Base-by-base conservation (phyloP, 768 basidiomycete genomes). In the Leccinum boreale region DNA sequence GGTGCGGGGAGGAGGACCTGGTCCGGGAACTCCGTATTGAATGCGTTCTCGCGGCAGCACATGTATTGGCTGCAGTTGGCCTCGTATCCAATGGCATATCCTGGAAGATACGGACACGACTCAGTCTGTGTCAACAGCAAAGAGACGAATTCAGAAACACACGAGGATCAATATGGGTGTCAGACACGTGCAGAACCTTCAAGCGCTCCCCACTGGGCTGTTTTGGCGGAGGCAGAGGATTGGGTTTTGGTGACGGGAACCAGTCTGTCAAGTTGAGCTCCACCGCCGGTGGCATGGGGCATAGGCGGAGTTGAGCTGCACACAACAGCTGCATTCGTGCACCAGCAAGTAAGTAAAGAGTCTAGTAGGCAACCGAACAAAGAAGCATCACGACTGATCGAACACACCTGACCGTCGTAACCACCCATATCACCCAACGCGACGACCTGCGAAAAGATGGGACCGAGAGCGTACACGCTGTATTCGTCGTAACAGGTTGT, bases 41-140 rank as follows among this genome's bases (percentile, higher is more conserved):
- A 71, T 15, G 73, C 73, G 56, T 82, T 80, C 29, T 71, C 65
- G 23, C 89, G 78, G 65, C 89, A 91, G 67, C 89, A 91, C 26
- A 81, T 68, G 28, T 80, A 81, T 26, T 78, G 73, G 17, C 82
- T 82, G 68, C 89, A 90, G 63, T 88, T 86, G 1, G 82, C 86
- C 70, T 89, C 88, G 10, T 85, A 71, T 19, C 85, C 84, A n/a
- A 79, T 89, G 8, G 84, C 77, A 54, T 84, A 89, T 26, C 88
- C 85, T 87, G 53, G 10, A 21, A 56, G 4, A 42, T 50, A 31
- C 42, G n/a, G n/a, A 2, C n/a, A 11, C 1, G 36, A 53, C 36
- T n/a, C 2, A 31, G 29, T 48, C 0, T 6, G 14, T 26, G 21
- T n/a, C 11, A 35, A 1, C 10, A 31, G n/a, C 26, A 15, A 31